Base-by-base conservation (phyloP, 1,139 yeast species). In the Yamadazyma dendronema region DNA sequence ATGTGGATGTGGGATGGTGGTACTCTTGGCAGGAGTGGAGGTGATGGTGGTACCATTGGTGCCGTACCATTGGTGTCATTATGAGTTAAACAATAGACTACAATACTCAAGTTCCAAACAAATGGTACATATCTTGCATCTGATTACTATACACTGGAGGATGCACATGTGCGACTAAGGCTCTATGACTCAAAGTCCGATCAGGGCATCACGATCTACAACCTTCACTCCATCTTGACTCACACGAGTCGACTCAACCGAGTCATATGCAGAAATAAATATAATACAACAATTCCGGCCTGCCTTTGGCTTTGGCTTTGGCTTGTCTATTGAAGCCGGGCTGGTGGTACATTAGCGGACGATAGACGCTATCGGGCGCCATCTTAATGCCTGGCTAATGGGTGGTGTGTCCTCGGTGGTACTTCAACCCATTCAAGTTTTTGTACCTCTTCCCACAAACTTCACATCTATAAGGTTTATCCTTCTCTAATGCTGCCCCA, bases 391-490 rank as follows among this genome's bases (percentile, higher is more conserved):
- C 12, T 24, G 12, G 6, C 16, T 63, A 90, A 71, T 92, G 97
- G 31, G 97, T 90, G 15, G 97, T 84, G 63, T 92, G 99, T 17
- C 97, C 97, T 52, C 97, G 79, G 61, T 92, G 99, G 61, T 92
- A 92, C 65, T 92, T 92, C 61, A 92, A 75, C 26, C 99, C 99
- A 61, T 92, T 92, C 54, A 92, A 72, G 59, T 92, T 92, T 74
- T 94, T 92, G 67, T 92, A 92, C 41, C 98, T 73, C 66, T 92
- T 94, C 39, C 97, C 97, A 65, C 99, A 92, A 33, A 92, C 96
- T 62, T 92, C 97, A 65, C 99, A 92, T 55, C 97, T 77, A 61
- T 92, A 92, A 25, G 98, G 99, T 66, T 94, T 94, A 67, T 92
- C 98, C 69, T 88, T 89, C 61, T 92, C 98, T 77, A 89, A 79